These are phyloP conservation scores for Acanthamoeba pearcei DNA, from an alignment of 208 protist genomes.

Conservation along the genomic window DNA sequence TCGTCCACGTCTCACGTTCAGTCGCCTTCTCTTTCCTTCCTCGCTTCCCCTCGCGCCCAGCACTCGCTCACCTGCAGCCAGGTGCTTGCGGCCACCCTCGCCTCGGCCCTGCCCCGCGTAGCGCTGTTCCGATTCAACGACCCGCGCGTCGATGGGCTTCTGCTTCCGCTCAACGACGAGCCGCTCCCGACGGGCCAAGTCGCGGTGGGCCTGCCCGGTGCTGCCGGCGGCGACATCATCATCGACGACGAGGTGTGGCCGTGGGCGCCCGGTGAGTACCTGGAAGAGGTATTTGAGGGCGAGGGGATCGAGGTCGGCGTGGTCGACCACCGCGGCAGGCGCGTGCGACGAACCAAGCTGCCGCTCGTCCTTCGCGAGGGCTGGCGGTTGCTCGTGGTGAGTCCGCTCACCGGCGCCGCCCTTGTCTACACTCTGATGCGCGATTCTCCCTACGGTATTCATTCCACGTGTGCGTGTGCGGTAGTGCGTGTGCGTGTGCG, in stretches of 20 bases:
- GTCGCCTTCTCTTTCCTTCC: not conserved
- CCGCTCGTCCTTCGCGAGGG: constrained; percentile 47
- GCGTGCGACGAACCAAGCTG: constrained; percentile 26
- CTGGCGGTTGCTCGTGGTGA: constrained; percentile 10
- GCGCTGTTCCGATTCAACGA: constrained; percentile 27
- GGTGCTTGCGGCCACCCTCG: not conserved
- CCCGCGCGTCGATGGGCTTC: not conserved
- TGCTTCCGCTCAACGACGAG: not conserved
- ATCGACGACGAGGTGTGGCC: constrained; percentile 50
- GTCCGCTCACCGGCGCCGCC: not conserved
- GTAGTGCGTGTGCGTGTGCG: not conserved
- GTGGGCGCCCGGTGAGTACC: constrained; percentile 11
- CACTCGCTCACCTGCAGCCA: not conserved
- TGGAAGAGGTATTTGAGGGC: constrained; percentile 22
- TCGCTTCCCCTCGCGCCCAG: not conserved
- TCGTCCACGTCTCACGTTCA: not conserved
- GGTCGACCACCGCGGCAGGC: constrained; percentile 20
- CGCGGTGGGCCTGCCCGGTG: not conserved
- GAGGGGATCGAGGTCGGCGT: constrained; percentile 34
- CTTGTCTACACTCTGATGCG: constrained; percentile 47
- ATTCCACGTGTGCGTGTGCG: not conserved
- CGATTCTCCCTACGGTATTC: constrained; percentile 15
- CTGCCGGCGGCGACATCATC: constrained; percentile 39
- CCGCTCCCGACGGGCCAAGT: not conserved
- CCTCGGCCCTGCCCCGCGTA: not conserved